Evolutionary conservation across 441 rosid genomes (phyloP), one percentile per base, ranked within the genome.

Genomic region (Corymbia calophylla): DNA sequence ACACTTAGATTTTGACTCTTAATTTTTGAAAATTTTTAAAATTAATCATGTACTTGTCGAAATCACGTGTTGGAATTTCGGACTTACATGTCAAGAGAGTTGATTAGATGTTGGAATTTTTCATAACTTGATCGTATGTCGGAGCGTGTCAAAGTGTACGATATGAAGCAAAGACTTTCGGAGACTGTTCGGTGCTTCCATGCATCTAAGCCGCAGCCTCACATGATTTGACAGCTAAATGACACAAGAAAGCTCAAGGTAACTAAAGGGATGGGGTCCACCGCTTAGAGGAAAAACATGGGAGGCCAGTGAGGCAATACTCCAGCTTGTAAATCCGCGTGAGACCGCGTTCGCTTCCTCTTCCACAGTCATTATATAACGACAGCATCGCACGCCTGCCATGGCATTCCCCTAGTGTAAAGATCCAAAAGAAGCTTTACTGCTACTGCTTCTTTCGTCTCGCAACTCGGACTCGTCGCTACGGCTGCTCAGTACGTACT

Each of bases 51-150:
- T 9, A 1, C 18, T 9, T 58, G 6, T 58, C 1, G 0, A 2
- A 23, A 58, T 58, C 62, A 23, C 29, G 9, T 23, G 2, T 58
- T 9, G 25, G 29, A 58, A 58, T 23, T 23, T 1, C 0, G 11
- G 25, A 58, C 29, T 58, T 13, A 0, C 25, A 58, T 58, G 62
- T 58, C 0, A 19, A 9, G 5, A 56, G 0, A 56, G 62, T 1
- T 23, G 6, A 56, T 29, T 23, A 56, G 6, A 6, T 0, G 14
- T 56, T 0, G 3, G 62, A 39, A 39, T 39, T 23, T 56, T 56
- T 0, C 0, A 56, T 23, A 23, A 5, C 0, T 56, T 56, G 29
- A 56, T 0, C 0, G 3, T 8, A 2, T 56, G 6, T 56, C 0
- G 5, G 1, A 23, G 62, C 0, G 1, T 23, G 62, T 56, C 6